Conservation (phyloP, 768 basidiomycete species). For the Lepiota brunneoincarnata region DNA sequence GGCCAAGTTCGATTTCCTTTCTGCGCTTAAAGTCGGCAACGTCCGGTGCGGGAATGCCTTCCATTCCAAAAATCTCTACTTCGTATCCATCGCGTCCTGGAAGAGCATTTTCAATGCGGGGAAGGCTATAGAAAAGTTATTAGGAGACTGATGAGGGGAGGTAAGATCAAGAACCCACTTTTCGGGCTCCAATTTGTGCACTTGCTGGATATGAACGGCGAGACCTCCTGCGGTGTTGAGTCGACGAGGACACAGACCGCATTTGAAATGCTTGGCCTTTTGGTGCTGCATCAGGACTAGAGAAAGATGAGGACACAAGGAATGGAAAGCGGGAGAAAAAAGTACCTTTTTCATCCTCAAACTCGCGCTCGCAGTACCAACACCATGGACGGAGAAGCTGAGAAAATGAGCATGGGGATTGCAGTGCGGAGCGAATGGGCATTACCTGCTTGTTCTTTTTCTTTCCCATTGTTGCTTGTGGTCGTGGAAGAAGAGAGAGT, state of each 20-base stretch:
- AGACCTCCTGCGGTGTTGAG: conserved; percentile 97
- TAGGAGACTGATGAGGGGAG: neutral
- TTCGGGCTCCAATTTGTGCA: conserved; percentile 98
- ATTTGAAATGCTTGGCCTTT: conserved; percentile 99
- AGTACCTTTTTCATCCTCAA: conserved; percentile 97
- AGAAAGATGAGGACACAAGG: neutral
- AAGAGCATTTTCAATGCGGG: conserved; percentile 94
- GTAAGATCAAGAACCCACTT: conserved; percentile 48
- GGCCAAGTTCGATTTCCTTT: conserved; percentile 91
- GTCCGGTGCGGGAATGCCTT: conserved; percentile 93
- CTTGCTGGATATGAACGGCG: conserved; percentile 97
- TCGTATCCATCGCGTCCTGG: conserved; percentile 97
- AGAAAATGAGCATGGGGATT: neutral
- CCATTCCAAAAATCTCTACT: conserved; percentile 99
- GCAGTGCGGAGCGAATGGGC: neutral
- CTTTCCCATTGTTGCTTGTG: conserved; percentile 47
- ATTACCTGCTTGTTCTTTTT: conserved; percentile 64
- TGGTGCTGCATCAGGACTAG: conserved; percentile 98
- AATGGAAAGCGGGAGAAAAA: conserved; percentile 13
- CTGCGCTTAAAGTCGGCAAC: conserved; percentile 94
- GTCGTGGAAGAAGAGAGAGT: neutral
- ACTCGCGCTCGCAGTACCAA: conserved; percentile 99
- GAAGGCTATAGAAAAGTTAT: conserved; percentile 42
- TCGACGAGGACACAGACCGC: conserved; percentile 90
- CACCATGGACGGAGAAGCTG: conserved; percentile 92